Evolutionary conservation across 805 yeast genomes (phyloP).

Genomic region (Vanderwaltozyma yarrowii): DNA sequence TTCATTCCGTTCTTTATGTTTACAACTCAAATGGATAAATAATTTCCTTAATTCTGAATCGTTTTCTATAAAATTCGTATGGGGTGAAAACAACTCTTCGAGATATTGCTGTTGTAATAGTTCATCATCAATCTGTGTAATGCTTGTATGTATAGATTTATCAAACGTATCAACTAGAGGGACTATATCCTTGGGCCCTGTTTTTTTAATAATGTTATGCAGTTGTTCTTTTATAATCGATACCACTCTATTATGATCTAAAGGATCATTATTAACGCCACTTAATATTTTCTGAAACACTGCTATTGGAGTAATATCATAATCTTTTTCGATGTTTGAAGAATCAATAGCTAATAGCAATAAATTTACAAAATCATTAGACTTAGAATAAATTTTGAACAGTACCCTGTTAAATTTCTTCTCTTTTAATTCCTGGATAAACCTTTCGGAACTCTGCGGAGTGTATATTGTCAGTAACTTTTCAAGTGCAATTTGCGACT

Average conservation of each 20-base stretch:
- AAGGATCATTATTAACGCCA: background rate
- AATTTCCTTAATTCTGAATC: conserved; percentile 4
- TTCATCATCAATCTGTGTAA: conserved; percentile 4
- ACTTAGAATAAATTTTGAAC: conserved; percentile 15
- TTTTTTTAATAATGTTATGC: background rate
- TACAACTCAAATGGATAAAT: conserved; percentile 14
- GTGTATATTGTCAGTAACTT: conserved; percentile 57
- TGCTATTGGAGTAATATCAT: background rate
- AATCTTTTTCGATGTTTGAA: conserved; percentile 3
- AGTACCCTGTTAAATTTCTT: conserved; percentile 17
- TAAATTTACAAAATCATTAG: conserved; percentile 8
- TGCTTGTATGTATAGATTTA: conserved; percentile 12
- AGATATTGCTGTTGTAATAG: conserved; percentile 11
- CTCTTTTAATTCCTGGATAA: conserved; percentile 26
- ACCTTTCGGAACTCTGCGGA: conserved; percentile 41
- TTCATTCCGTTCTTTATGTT: conserved; percentile 3
- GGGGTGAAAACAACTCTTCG: conserved; percentile 7
- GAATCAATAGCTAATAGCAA: conserved; percentile 3
- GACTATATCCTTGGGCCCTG: conserved; percentile 7
- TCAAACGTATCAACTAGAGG: conserved; percentile 11
- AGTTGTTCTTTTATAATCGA: conserved; percentile 11
- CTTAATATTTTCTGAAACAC: background rate
- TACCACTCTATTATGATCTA: background rate
- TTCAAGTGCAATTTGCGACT: conserved; percentile 59
- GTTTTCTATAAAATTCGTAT: background rate